A percentile compares a stretch with the other conserved stretches of the same genome.
These are phyloP conservation scores for Peltaster fructicola DNA, from an alignment of 2,329 filamentous ascomycete species.

Conservation along the genomic window DNA sequence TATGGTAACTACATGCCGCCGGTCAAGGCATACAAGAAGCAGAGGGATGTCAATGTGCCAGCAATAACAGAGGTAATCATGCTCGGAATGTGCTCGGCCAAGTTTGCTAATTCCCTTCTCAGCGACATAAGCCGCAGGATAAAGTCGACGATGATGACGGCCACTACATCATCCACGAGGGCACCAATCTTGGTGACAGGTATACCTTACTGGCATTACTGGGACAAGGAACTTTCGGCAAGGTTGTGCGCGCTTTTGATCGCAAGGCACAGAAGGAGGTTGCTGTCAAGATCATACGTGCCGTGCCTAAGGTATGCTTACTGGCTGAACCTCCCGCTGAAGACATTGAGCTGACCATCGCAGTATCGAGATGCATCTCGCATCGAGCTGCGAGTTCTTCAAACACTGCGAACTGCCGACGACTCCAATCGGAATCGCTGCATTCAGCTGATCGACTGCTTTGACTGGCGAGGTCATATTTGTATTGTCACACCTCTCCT, in stretches of 20 bases:
- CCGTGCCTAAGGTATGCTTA: slow-evolving; percentile 58
- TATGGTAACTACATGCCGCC: slow-evolving; percentile 64
- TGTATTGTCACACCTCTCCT: slow-evolving; percentile 66
- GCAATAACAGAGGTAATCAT: slow-evolving; percentile 37
- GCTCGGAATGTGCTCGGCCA: too few relatives aligned
- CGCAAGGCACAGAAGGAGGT: slow-evolving; percentile 60
- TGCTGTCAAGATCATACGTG: slow-evolving; percentile 95
- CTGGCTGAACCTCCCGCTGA: too few relatives aligned
- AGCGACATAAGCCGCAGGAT: slow-evolving; percentile 23
- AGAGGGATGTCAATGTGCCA: slow-evolving; percentile 44
- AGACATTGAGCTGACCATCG: slow-evolving; percentile 2
- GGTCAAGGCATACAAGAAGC: slow-evolving; percentile 76
- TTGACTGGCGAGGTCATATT: slow-evolving; percentile 93
- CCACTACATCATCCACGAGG: slow-evolving; percentile 84
- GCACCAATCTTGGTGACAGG: slow-evolving; percentile 70
- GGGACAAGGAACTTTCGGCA: slow-evolving; percentile 94
- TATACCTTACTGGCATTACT: slow-evolving; percentile 82
- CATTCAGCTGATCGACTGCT: slow-evolving; percentile 90
- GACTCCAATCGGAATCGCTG: slow-evolving; percentile 84
- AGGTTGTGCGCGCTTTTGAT: slow-evolving; percentile 87
- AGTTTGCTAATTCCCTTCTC: slow-evolving; percentile 8
- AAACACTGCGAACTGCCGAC: slow-evolving; percentile 83
- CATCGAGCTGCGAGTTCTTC: slow-evolving; percentile 83
- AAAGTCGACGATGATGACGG: slow-evolving; percentile 94
- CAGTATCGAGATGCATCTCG: slow-evolving; percentile 80